These are phyloP conservation scores for Pythium coloratum DNA, from an alignment of 352 stramenopile genomes.

Conservation along the genomic window DNA sequence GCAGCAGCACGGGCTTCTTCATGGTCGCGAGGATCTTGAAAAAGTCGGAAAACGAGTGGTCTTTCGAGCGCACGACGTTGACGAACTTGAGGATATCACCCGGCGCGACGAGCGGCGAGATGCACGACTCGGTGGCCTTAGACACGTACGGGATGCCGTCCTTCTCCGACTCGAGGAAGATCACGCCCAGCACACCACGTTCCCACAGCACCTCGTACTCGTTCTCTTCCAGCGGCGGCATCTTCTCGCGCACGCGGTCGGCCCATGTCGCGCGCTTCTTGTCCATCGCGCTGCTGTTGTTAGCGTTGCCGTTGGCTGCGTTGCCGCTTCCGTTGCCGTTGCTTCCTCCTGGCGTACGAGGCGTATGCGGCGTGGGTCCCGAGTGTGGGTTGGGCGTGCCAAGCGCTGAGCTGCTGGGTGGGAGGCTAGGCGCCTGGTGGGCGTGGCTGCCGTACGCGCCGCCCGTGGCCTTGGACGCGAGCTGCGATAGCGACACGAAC, in stretches of 20 bases:
- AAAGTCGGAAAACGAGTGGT: slow-evolving; percentile 89
- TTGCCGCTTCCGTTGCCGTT: slow-evolving; percentile 2
- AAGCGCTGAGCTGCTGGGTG: slow-evolving; percentile 8
- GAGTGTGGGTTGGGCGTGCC: slow-evolving; percentile 2
- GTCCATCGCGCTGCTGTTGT: slow-evolving; percentile 14
- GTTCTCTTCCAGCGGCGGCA: slow-evolving; percentile 69
- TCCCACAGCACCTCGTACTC: slow-evolving; percentile 90
- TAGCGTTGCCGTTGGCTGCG: too few species aligned
- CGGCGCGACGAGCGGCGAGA: slow-evolving; percentile 62
- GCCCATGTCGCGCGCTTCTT: slow-evolving; percentile 54
- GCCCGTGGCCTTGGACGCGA: slow-evolving; percentile 44
- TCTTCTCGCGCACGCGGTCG: slow-evolving; percentile 78
- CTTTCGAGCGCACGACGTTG: slow-evolving; percentile 82
- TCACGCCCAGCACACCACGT: slow-evolving; percentile 81
- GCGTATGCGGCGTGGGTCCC: not conserved
- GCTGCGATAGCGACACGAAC: slow-evolving; percentile 45
- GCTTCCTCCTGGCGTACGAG: not conserved
- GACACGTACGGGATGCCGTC: slow-evolving; percentile 85
- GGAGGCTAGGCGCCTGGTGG: slow-evolving; percentile 15
- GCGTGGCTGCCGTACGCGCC: slow-evolving; percentile 30
- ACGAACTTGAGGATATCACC: slow-evolving; percentile 86
- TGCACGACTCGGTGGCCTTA: slow-evolving; percentile 86
- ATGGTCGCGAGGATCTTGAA: slow-evolving; percentile 90
- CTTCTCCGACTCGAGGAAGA: slow-evolving; percentile 86
- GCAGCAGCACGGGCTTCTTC: slow-evolving; percentile 87